Evolutionary conservation across 805 yeast genomes (phyloP), one percentile per base, ranked within the genome.

Genomic region (Sugiyamaella valdiviana): DNA sequence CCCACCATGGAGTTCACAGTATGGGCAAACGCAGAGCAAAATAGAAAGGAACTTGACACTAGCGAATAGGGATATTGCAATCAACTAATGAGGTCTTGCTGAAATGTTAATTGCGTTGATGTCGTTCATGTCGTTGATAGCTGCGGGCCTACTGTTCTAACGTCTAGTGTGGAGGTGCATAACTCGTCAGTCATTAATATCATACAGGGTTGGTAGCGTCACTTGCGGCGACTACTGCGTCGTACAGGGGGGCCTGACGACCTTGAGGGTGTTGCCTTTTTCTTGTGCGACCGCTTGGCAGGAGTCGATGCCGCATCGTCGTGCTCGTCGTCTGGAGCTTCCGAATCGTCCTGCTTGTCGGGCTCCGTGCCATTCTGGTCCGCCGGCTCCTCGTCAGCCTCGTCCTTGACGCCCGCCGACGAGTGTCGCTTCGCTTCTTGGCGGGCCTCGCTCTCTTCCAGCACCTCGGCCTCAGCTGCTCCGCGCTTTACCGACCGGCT

Each of bases 321-420:
- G 6, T 23, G 42, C 6, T 47, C 29, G 5, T 41, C 43, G 12
- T 50, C 39, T n/a, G n/a, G n/a, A 12, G 42, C 48, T 21, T 47
- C 41, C 35, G 42, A 44, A 14, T 24, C 41, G 20, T 29, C 44
- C 16, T 32, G 26, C 3, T 16, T 14, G 29, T 26, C 36, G 6
- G 49, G 19, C 23, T 26, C 26, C 15, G 45, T 16, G 6, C 45
- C 36, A 40, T 45, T 29, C n/a, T 42, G 15, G n/a, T n/a, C n/a
- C 15, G 47, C 38, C 5, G 41, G 37, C 7, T 40, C 42, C 6
- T 36, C 35, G 20, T 48, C 49, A 9, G 26, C 20, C 23, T 21
- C 46, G 19, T 47, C 45, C 36, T 47, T 20, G 14, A 15, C 36
- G 6, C 32, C 20, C 7, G 40, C n/a, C 20, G 39, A 26, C 20